Base-by-base conservation (phyloP, 495 filamentous ascomycete genomes). In the Penicillium maclennaniae region DNA sequence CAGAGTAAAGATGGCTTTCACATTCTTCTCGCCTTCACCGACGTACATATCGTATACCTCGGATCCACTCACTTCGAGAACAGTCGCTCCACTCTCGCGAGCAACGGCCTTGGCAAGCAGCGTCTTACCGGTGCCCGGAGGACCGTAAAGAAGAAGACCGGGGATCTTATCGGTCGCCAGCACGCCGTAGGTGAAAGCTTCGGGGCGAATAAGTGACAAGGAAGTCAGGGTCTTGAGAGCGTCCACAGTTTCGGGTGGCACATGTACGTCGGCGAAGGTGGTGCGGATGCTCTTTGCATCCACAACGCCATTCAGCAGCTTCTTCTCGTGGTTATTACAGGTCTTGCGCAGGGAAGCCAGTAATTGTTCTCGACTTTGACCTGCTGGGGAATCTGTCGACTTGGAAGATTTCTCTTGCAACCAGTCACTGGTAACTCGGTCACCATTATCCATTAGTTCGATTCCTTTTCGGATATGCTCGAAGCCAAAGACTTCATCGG, bases 1-100 rank as follows among this genome's bases (percentile, higher is more conserved):
- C 0, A 98, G 75, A 1, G 81, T 84, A 73, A 98, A 98, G 34
- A 98, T 86, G 0, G 93, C 93, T 39, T 85, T 85, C 53, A 98
- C 88, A 65, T 96, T 97, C 80, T 97, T 97, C 75, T 98, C 93
- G 44, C 87, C 87, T 71, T 97, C 89, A 28, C 93, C 93, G 7
- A 97, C 89, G 62, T 87, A 98, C 85, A 92, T 97, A 68, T 97
- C 90, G 66, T 93, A 92, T 56, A 98, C 84, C 56, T 89, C 86
- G 8, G 82, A 84, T n/a, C 80, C 84, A 48, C 79, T 84, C 41
- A 87, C 79, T 56, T 87, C 83, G n/a, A 87, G 80, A 26, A 87
- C 88, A 23, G 88, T 93, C 0, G 91, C 92, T 20, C 91, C 90
- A 57, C 87, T 91, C 65, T 97, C 91, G 59, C 95, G 95, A 7